These are phyloP conservation scores for Dactylonectria macrodidyma DNA, from an alignment of 2,329 filamentous ascomycete genomes.

Conservation along the genomic window DNA sequence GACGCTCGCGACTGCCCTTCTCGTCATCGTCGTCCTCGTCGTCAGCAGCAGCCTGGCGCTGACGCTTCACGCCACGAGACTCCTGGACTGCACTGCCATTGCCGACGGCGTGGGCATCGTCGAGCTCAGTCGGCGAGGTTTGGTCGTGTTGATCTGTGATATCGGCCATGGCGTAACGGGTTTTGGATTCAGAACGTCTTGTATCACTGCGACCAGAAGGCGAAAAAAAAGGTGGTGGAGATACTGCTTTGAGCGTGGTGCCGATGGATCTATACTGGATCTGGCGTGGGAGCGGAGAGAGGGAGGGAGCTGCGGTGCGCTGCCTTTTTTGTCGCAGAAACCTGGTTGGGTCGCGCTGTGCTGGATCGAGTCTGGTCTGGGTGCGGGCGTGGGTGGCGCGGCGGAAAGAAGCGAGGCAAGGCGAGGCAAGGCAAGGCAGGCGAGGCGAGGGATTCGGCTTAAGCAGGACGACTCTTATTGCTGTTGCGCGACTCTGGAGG, in stretches of 20 bases:
- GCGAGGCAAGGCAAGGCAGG: slow-evolving; percentile 47
- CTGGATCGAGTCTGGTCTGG: slow-evolving; percentile 57
- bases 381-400: slow-evolving; percentile 49
- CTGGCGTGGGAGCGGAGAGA: slow-evolving; percentile 68
- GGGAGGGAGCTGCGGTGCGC: slow-evolving; percentile 62
- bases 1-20: slow-evolving; percentile 96
- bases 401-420: slow-evolving; percentile 60
- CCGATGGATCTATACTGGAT: slow-evolving; percentile 77
- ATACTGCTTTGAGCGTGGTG: slow-evolving; percentile 77
- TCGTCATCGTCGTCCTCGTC: slow-evolving; percentile 98
- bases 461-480: slow-evolving; percentile 44
- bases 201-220: slow-evolving; percentile 55
- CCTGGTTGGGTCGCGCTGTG: slow-evolving; percentile 64
- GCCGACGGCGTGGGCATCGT: slow-evolving; percentile 79
- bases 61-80: slow-evolving; percentile 89
- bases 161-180: slow-evolving; percentile 75
- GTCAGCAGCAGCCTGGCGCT: slow-evolving; percentile 85
- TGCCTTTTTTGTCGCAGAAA: slow-evolving; percentile 67
- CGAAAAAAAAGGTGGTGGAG: slow-evolving; percentile 71
- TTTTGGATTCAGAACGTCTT: slow-evolving; percentile 43
- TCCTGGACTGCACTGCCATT: slow-evolving; percentile 81
- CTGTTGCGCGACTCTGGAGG: slow-evolving; percentile 34
- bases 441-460: slow-evolving; percentile 40
- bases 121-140: slow-evolving; percentile 80
- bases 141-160: slow-evolving; percentile 85